phyloP scores from a whole-genome alignment of 768 basidiomycete genomes.

The Termitomyces sp. region DNA sequence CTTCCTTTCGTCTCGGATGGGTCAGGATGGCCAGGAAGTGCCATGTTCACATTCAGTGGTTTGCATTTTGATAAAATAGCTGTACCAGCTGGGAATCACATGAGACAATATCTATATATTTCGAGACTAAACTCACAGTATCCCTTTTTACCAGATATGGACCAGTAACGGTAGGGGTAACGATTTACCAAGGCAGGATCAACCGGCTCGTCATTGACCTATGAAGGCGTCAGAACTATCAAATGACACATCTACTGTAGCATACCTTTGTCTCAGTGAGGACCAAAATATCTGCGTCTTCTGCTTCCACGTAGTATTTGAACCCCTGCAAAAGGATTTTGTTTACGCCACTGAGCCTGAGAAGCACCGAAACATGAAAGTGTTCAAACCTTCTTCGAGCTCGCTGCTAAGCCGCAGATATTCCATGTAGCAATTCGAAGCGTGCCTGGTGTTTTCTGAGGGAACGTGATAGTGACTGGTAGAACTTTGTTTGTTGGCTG shows the following conservation, averaged over 20 bases:
- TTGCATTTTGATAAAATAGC: slow-evolving; percentile 77
- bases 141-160: slow-evolving; percentile 72
- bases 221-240: background rate
- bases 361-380: background rate
- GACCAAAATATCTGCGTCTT: slow-evolving; percentile 81
- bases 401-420: slow-evolving; percentile 71
- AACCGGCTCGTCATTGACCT: slow-evolving; percentile 71
- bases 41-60: slow-evolving; percentile 59
- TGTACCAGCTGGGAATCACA: slow-evolving; percentile 60
- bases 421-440: slow-evolving; percentile 73
- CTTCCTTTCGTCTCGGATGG: slow-evolving; percentile 65
- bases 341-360: background rate
- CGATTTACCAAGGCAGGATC: slow-evolving; percentile 53
- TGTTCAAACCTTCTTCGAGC: slow-evolving; percentile 66
- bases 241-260: background rate
- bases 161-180: slow-evolving; percentile 75
- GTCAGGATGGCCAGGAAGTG: slow-evolving; percentile 74
- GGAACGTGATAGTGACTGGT: slow-evolving; percentile 59
- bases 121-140: slow-evolving; percentile 48
- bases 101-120: background rate
- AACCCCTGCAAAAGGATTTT: slow-evolving; percentile 54
- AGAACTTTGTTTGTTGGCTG: slow-evolving; percentile 76
- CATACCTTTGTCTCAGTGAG: slow-evolving; percentile 82
- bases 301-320: slow-evolving; percentile 76
- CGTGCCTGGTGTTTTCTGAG: slow-evolving; percentile 41